phyloP scores from a whole-genome alignment of 495 filamentous ascomycete species.

The Neurospora sp. region DNA sequence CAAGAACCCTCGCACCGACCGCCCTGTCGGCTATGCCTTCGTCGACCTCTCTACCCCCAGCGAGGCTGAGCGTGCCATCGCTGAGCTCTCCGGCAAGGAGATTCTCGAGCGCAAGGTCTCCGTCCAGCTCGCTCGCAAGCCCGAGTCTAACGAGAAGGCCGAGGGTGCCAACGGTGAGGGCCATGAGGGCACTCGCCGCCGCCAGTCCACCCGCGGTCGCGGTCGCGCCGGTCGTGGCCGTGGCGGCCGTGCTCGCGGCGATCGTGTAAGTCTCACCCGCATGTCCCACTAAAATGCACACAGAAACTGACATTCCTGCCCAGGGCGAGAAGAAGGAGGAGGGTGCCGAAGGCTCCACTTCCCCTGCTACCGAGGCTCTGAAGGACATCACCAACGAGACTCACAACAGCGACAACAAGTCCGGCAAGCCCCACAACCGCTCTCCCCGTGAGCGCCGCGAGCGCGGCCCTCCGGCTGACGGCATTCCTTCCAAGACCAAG shows the following conservation, averaged over 20 bases:
- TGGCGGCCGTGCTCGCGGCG: conserved; percentile 61
- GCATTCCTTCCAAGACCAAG: conserved; percentile 97
- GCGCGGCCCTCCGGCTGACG: conserved; percentile 94
- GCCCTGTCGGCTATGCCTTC: conserved; percentile 97
- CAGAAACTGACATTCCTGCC: conserved; percentile 7
- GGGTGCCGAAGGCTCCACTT: conserved; percentile 37
- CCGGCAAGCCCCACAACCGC: conserved; percentile 35
- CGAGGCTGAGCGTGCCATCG: conserved; percentile 90
- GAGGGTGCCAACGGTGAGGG: conserved; percentile 59
- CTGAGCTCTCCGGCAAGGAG: conserved; percentile 89
- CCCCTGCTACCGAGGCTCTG: conserved; percentile 35
- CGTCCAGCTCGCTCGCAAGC: conserved; percentile 96
- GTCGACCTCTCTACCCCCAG: conserved; percentile 90
- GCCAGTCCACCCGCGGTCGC: conserved; percentile 59
- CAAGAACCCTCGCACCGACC: conserved; percentile 95
- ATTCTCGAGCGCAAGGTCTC: conserved; percentile 97
- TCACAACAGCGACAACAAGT: conserved; percentile 38
- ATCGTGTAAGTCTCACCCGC: conserved; percentile 38
- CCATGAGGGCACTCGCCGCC: conserved; percentile 67
- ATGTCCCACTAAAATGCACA: neutral
- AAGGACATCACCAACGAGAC: conserved; percentile 45
- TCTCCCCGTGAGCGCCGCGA: conserved; percentile 54
- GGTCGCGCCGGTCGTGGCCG: conserved; percentile 50
- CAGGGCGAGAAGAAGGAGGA: conserved; percentile 42
- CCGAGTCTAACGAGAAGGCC: conserved; percentile 70